A percentile compares a stretch with the other conserved stretches of the same genome.
Evolutionary conservation across 192 early-diverging fungal species (phyloP).

Genomic region (Powellomyces hirtus): DNA sequence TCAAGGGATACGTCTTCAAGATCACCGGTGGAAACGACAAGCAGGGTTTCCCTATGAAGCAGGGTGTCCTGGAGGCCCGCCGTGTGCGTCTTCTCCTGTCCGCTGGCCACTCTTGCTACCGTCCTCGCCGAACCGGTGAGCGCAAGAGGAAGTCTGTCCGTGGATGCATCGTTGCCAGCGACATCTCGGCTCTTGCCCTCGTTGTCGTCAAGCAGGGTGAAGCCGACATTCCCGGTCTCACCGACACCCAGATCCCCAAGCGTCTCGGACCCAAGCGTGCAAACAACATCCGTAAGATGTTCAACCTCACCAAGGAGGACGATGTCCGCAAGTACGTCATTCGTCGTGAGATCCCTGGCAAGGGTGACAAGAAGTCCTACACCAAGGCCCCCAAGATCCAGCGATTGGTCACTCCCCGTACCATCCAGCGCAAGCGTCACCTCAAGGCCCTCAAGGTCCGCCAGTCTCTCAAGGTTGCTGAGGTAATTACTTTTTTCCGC

Average conservation of each 20-base stretch:
- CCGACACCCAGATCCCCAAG: slow-evolving; percentile 91
- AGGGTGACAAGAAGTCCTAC: slow-evolving; percentile 86
- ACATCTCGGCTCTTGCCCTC: slow-evolving; percentile 92
- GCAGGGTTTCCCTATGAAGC: slow-evolving; percentile 98
- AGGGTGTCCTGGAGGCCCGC: slow-evolving; percentile 77
- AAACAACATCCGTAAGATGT: slow-evolving; percentile 98
- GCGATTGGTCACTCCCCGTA: slow-evolving; percentile 95
- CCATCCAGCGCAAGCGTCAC: slow-evolving; percentile 94
- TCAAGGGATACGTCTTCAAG: slow-evolving; percentile 99
- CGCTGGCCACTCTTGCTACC: slow-evolving; percentile 98
- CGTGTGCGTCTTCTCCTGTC: slow-evolving; percentile 65
- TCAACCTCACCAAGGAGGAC: slow-evolving; percentile 96
- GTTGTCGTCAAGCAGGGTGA: slow-evolving; percentile 98
- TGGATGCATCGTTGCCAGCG: slow-evolving; percentile 95
- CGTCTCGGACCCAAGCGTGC: slow-evolving; percentile 99
- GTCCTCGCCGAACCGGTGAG: slow-evolving; percentile 94
- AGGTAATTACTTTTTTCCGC: slow-evolving; percentile 34
- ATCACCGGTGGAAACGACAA: slow-evolving; percentile 99
- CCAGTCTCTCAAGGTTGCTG: slow-evolving; percentile 76
- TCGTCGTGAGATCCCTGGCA: slow-evolving; percentile 83
- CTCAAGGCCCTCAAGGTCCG: slow-evolving; percentile 82
- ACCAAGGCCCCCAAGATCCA: slow-evolving; percentile 99
- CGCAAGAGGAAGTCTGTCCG: slow-evolving; percentile 99
- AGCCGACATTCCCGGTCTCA: slow-evolving; percentile 90
- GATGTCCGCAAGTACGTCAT: slow-evolving; percentile 99